These are phyloP conservation scores for Aspergillus avenaceus DNA, from an alignment of 495 filamentous ascomycete genomes.

Conservation along the genomic window DNA sequence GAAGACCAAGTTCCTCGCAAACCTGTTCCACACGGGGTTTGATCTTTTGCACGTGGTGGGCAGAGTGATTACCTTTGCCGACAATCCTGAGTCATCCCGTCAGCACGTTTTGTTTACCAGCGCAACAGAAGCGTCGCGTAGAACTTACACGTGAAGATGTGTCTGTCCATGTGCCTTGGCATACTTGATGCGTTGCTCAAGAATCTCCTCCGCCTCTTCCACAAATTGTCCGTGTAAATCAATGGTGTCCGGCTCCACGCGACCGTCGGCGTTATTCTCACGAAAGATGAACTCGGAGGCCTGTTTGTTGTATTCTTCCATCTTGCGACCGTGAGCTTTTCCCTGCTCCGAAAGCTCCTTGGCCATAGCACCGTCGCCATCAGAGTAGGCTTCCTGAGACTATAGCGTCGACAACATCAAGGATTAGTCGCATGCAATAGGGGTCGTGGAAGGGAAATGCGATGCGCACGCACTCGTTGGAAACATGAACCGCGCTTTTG, in stretches of 20 bases:
- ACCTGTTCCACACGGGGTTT: constrained; percentile 86
- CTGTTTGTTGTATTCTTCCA: constrained; percentile 80
- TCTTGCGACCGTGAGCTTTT: constrained; percentile 72
- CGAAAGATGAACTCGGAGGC: constrained; percentile 93
- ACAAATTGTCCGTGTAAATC: constrained; percentile 93
- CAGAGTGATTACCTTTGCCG: constrained; percentile 87
- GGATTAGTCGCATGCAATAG: background rate
- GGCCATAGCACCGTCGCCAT: constrained; percentile 72
- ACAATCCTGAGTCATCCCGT: constrained; percentile 58
- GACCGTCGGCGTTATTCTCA: constrained; percentile 74
- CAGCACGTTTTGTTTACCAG: background rate
- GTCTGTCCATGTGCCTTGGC: constrained; percentile 66
- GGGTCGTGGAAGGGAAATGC: constrained; percentile 2
- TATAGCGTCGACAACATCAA: constrained; percentile 22
- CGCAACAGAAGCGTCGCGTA: background rate
- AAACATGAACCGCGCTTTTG: constrained; percentile 72
- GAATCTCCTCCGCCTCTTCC: constrained; percentile 86
- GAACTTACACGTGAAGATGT: constrained; percentile 67
- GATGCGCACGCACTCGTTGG: constrained; percentile 49
- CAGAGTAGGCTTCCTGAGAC: constrained; percentile 75
- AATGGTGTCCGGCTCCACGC: constrained; percentile 75
- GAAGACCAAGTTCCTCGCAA: constrained; percentile 74
- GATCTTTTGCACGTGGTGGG: constrained; percentile 77
- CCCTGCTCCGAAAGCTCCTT: constrained; percentile 79
- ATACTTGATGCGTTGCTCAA: constrained; percentile 75